Percentiles rank a stretch among this genome's conserved stretches.
These are phyloP conservation scores for Clavispora carvajalis DNA, from an alignment of 805 yeast genomes.

Conservation along the genomic window DNA sequence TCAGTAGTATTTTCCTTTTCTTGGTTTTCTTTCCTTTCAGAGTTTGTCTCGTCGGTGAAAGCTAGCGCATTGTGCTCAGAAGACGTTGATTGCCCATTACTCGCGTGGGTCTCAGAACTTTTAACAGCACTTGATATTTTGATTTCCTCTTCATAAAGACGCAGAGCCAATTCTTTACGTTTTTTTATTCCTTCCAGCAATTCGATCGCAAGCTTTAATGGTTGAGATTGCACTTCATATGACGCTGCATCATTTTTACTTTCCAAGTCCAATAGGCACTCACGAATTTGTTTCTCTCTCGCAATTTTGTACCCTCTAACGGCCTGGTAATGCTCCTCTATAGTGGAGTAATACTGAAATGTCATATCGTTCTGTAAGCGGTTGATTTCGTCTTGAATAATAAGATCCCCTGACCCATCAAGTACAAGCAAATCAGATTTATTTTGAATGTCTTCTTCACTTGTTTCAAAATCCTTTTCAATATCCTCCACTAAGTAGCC, in stretches of 20 bases:
- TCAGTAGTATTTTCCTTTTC: not conserved
- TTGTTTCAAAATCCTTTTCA: slow-evolving; percentile 12
- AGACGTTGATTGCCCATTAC: slow-evolving; percentile 5
- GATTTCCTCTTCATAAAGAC: slow-evolving; percentile 17
- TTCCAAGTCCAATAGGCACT: slow-evolving; percentile 3
- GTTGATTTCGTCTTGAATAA: slow-evolving; percentile 38
- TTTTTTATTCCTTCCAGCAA: slow-evolving; percentile 24
- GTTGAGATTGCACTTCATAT: not conserved
- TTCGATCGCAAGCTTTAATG: slow-evolving; percentile 16
- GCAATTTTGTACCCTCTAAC: slow-evolving; percentile 4
- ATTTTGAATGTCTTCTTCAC: slow-evolving; percentile 9
- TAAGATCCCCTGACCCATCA: slow-evolving; percentile 25
- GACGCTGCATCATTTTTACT: not conserved
- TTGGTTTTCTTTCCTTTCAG: slow-evolving; percentile 10
- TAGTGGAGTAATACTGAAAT: slow-evolving; percentile 28
- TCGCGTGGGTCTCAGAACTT: slow-evolving; percentile 15
- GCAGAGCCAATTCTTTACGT: slow-evolving; percentile 14
- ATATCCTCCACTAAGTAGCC: slow-evolving; percentile 28
- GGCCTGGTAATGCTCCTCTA: slow-evolving; percentile 23
- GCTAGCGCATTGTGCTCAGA: not conserved
- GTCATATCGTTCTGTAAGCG: slow-evolving; percentile 35
- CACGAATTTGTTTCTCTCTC: slow-evolving; percentile 6
- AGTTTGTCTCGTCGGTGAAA: slow-evolving; percentile 9
- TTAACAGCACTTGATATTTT: slow-evolving; percentile 16
- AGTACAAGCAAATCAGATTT: slow-evolving; percentile 5